phyloP scores from a whole-genome alignment of 192 early-diverging fungal species.

The Spinellus fusiger region DNA sequence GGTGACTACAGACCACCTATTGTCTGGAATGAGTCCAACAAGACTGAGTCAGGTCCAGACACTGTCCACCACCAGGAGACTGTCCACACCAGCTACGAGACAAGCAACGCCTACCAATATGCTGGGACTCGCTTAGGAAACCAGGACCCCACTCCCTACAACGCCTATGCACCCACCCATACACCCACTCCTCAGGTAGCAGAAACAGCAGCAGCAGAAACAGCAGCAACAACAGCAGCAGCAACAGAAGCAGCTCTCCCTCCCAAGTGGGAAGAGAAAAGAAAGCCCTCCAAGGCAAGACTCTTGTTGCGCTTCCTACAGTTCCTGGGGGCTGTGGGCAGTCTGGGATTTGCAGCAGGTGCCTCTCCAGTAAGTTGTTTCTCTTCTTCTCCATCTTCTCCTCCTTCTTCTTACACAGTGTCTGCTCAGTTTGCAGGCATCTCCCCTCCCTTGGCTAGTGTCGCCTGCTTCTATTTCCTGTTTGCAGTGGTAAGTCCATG shows the following conservation, averaged over 20 bases:
- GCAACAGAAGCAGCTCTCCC: constrained; percentile 1
- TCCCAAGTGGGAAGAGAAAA: neutral
- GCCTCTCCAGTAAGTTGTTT: constrained; percentile 25
- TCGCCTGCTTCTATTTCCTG: constrained; percentile 27
- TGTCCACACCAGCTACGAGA: constrained; percentile 2
- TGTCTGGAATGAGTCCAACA: constrained; percentile 12
- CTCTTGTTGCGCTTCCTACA: constrained; percentile 20
- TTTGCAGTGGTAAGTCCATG: constrained; percentile 22
- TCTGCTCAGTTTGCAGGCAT: constrained; percentile 14
- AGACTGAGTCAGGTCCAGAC: neutral
- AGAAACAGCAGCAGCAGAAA: neutral
- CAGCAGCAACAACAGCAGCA: neutral
- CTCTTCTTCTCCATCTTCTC: neutral
- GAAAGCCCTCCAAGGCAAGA: constrained; percentile 16
- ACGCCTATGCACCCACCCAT: neutral
- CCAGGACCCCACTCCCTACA: neutral
- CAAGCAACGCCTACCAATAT: constrained; percentile 22
- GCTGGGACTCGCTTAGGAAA: constrained; percentile 29
- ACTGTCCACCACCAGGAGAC: constrained; percentile 13
- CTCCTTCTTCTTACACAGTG: neutral
- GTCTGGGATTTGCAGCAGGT: constrained; percentile 33
- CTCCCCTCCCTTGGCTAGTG: constrained; percentile 19
- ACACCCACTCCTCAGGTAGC: neutral
- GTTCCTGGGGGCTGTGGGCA: constrained; percentile 23
- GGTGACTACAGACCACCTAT: constrained; percentile 2